These are phyloP conservation scores for Diaporthe citrichinensis DNA, from an alignment of 2,329 filamentous ascomycete genomes.

Conservation along the genomic window DNA sequence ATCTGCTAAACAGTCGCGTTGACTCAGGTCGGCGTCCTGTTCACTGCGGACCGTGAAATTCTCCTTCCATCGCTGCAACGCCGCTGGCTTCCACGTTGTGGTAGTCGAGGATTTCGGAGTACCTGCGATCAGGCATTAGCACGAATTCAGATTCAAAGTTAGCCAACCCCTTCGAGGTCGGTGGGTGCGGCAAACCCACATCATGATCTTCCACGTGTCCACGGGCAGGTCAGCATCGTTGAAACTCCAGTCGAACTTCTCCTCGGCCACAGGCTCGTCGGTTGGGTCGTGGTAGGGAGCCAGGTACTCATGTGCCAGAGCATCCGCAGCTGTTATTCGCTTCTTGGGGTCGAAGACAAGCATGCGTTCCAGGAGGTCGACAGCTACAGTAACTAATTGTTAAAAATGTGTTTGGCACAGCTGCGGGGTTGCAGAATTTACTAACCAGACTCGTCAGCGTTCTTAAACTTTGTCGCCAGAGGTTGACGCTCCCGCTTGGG, in stretches of 20 bases:
- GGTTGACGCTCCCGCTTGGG: slow-evolving; percentile 95
- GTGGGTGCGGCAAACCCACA: slow-evolving; percentile 72
- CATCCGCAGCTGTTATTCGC: slow-evolving; percentile 88
- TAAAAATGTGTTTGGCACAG: slow-evolving; percentile 13
- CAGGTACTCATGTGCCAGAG: slow-evolving; percentile 92
- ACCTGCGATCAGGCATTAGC: slow-evolving; percentile 70
- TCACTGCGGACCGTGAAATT: slow-evolving; percentile 56
- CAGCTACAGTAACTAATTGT: slow-evolving; percentile 67
- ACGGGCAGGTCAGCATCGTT: slow-evolving; percentile 98
- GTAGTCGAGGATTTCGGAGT: slow-evolving; percentile 98
- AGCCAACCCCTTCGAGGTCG: neutral
- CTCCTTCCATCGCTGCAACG: slow-evolving; percentile 54
- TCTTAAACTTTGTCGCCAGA: slow-evolving; percentile 91
- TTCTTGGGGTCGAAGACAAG: slow-evolving; percentile 99
- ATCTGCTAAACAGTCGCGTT: slow-evolving; percentile 21
- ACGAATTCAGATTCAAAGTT: neutral
- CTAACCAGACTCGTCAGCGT: slow-evolving; percentile 87
- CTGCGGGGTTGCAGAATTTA: slow-evolving; percentile 37
- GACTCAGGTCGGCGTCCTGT: slow-evolving; percentile 5
- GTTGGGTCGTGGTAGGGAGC: slow-evolving; percentile 97
- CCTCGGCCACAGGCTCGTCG: slow-evolving; percentile 93
- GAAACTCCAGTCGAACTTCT: slow-evolving; percentile 99
- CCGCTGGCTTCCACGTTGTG: slow-evolving; percentile 84
- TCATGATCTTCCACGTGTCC: slow-evolving; percentile 99
- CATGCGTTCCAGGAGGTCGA: slow-evolving; percentile 96